Base-by-base conservation (phyloP, 1,284 basidiomycete genomes). In the Microbotryum lychnidis-dioicae region DNA sequence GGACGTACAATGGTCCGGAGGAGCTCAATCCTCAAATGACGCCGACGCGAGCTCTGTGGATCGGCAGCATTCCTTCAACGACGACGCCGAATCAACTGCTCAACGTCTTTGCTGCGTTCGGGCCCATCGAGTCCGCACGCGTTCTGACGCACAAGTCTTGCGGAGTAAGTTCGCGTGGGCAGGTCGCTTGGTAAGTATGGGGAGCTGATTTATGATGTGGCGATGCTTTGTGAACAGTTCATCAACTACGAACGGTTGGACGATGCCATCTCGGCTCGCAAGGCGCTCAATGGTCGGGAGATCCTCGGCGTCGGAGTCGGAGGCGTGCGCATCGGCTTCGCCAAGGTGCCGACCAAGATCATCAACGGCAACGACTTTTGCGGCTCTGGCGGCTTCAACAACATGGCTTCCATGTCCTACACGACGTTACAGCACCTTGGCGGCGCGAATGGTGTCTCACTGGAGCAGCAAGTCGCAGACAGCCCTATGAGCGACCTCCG, bases 241-340 rank as follows among this genome's bases (percentile, higher is more conserved):
- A 87, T 97, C 79, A 98, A 98, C 76, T 98, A 96, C 75, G 94
- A 98, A 76, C 86, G 91, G 60, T 80, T 97, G 52, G 96, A 97
- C 73, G 93, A 97, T 73, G 96, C 94, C 48, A 88, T 97, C 60
- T 81, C 90, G 31, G 94, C 94, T 42, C 83, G 93, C 63, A 96
- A 96, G 75, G 89, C 93, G 20, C 80, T 98, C 61, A 94, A 97
- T 72, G 91, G 91, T 25, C 86, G 91, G 53, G 94, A 97, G 74
- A 89, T 97, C 27, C 81, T 98, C 29, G 94, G 94, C 10, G 87
- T 87, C 67, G 93, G 97, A 66, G 89, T 97, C 47, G 94, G 94
- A 25, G 87, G 92, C 29, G 91, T 97, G 68, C 86, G 91, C 50
- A 96, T 97, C 65, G 94, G 93, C 2, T 98, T 92, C 73, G 93